Base-by-base conservation (phyloP, 805 yeast genomes). In the Candida easanensis region DNA sequence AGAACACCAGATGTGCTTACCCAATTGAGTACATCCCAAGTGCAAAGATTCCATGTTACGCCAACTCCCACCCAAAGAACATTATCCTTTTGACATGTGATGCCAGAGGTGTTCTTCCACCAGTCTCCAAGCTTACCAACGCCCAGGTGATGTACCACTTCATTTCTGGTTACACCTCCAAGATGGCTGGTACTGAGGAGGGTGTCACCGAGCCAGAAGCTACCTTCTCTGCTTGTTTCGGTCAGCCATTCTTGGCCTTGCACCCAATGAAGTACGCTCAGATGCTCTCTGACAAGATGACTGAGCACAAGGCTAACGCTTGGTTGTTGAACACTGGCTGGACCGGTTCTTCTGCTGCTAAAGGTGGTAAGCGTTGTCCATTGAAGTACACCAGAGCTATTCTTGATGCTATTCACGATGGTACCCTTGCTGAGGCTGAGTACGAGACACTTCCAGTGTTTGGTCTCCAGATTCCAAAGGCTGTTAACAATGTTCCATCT, bases 101-200 rank as follows among this genome's bases (percentile, higher is more conserved):
- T 64, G 98, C 98, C 50, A 80, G 95, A 49, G 99, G 99, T 73
- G 97, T 91, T 31, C 76, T 91, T 59, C 99, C 99, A 42, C 98
- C 98, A 51, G 95, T 91, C 52, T 89, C 97, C 51, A 88, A 84
- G 70, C 79, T 91, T 66, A 78, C 95, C 32, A 88, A 88, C 63
- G 87, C 91, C 58, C 98, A 91, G 73, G 98, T 91, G 53, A 91
- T 93, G 98, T 91, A 93, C 79, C 98, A 91, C 73, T 91, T 91
- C 73, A 91, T 91, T 58, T 85, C 96, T 52, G 99, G 99, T 61
- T 91, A 91, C 79, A 91, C 99, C 50, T 91, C 98, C 44, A 91
- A 93, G 80, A 91, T 91, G 96, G 97, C 99, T 50, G 98, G 98
- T 68, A 91, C 99, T 41, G 99, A 91, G 73, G 95, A 88, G 68